These are phyloP conservation scores for Coniella lustricola DNA, from an alignment of 2,329 filamentous ascomycete genomes.

Conservation along the genomic window DNA sequence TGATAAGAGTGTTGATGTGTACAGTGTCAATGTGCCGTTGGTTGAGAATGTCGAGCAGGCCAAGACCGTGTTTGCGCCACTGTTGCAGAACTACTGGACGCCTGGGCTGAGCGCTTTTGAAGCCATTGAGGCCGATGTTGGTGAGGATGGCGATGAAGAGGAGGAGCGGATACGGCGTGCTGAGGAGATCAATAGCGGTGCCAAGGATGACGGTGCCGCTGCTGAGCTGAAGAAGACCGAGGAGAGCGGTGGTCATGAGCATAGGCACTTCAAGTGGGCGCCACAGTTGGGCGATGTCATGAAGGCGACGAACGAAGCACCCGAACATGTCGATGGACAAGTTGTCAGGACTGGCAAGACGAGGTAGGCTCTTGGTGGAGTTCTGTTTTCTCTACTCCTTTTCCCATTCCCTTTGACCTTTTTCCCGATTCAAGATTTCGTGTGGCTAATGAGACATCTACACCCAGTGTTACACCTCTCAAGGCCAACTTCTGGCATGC, in stretches of 20 bases:
- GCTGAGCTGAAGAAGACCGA: slow-evolving; percentile 22
- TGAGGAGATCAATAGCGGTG: slow-evolving; percentile 41
- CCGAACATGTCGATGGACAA: slow-evolving; percentile 87
- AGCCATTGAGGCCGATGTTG: slow-evolving; percentile 61
- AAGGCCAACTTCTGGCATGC: slow-evolving; percentile 89
- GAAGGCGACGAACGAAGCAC: slow-evolving; percentile 71
- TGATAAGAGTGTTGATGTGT: slow-evolving; percentile 67
- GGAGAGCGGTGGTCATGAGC: slow-evolving; percentile 47
- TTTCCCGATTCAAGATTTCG: not conserved
- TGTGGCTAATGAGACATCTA: not conserved
- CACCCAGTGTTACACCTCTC: slow-evolving; percentile 71
- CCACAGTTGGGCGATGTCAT: slow-evolving; percentile 83
- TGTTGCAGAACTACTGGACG: slow-evolving; percentile 88
- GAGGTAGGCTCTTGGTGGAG: slow-evolving; percentile 51
- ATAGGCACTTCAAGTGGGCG: slow-evolving; percentile 93
- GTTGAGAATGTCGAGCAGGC: slow-evolving; percentile 64
- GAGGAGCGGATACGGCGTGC: slow-evolving; percentile 60
- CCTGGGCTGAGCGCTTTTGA: slow-evolving; percentile 73
- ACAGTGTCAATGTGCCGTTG: slow-evolving; percentile 84
- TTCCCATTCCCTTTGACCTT: too few relatives aligned
- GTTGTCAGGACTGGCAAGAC: slow-evolving; percentile 81
- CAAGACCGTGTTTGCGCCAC: slow-evolving; percentile 74
- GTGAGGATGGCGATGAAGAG: slow-evolving; percentile 59
- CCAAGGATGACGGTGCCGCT: slow-evolving; percentile 33
- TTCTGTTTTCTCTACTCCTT: not conserved